phyloP scores from a whole-genome alignment of 306 rosid species.

The apple (Malus domestica) region DNA sequence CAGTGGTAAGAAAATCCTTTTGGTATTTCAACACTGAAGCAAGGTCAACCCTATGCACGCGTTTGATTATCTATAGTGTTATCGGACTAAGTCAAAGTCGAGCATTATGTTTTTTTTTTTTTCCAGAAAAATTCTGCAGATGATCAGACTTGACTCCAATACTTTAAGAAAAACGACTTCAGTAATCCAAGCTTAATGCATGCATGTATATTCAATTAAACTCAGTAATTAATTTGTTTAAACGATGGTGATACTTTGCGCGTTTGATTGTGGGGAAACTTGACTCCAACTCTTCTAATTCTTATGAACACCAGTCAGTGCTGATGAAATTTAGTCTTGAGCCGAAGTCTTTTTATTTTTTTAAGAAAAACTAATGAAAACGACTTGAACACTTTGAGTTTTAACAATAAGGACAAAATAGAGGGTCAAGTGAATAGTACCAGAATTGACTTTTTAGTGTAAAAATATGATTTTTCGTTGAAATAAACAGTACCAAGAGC shows the following conservation, averaged over 20 bases:
- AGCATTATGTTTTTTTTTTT: not conserved
- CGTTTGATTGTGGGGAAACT: not conserved
- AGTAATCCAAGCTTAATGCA: not conserved
- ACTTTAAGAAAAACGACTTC: not conserved
- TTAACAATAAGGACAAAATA: too few species aligned
- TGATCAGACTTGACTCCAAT: constrained; percentile 1
- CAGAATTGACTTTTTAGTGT: too few species aligned
- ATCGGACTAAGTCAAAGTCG: not conserved
- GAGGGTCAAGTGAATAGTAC: too few species aligned
- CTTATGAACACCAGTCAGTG: not conserved
- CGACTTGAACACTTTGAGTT: too few species aligned
- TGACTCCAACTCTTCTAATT: not conserved
- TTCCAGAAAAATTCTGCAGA: not conserved
- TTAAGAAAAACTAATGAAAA: too few species aligned
- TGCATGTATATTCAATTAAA: not conserved
- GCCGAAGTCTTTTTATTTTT: not conserved
- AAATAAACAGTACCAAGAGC: too few species aligned
- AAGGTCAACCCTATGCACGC: not conserved
- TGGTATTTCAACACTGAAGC: not conserved
- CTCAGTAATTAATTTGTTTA: not conserved
- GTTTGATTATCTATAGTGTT: not conserved
- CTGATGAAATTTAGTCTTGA: not conserved
- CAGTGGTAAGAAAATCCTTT: not conserved
- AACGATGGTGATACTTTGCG: not conserved
- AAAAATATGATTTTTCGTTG: too few species aligned